Conservation (phyloP, 2,329 filamentous ascomycete species). For the Ophiostoma fasciatum region DNA sequence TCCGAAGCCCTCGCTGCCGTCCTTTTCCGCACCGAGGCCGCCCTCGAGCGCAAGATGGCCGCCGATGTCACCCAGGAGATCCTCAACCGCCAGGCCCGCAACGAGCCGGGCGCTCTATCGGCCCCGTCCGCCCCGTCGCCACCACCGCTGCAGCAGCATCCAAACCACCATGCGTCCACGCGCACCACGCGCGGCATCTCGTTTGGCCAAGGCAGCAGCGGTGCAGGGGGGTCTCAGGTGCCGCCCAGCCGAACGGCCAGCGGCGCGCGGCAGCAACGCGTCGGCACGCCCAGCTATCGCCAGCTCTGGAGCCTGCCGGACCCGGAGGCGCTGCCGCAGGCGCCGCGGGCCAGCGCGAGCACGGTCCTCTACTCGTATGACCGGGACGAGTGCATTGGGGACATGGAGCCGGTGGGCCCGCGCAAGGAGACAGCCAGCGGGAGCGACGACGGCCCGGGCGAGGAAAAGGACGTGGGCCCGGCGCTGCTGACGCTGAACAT, state of each 20-base stretch:
- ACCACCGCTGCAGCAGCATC: conserved; percentile 22
- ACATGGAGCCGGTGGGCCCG: conserved; percentile 1
- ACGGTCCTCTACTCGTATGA: conserved; percentile 32
- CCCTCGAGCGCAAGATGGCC: conserved; percentile 33
- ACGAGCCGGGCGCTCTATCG: conserved; percentile 25
- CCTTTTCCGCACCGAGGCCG: conserved; percentile 49
- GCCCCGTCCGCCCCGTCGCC: conserved; percentile 11
- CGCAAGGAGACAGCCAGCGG: conserved; percentile 3
- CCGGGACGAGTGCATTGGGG: conserved; percentile 5
- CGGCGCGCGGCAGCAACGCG: conserved; percentile 21
- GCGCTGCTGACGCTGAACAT: conserved; percentile 33
- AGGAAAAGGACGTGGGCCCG: neutral
- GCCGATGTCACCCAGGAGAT: conserved; percentile 33
- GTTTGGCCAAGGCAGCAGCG: conserved; percentile 26
- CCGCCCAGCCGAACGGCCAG: conserved; percentile 29
- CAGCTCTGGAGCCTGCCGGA: conserved; percentile 47
- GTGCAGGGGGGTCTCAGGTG: neutral
- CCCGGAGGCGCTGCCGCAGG: conserved; percentile 36
- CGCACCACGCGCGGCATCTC: conserved; percentile 29
- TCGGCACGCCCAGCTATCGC: conserved; percentile 27
- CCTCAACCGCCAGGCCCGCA: conserved; percentile 26
- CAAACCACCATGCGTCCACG: too few species aligned
- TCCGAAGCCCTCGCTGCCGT: conserved; percentile 57
- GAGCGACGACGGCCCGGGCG: neutral
- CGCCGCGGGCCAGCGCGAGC: conserved; percentile 30